Percentiles rank a stretch among this genome's conserved stretches.
Evolutionary conservation across 768 basidiomycete species (phyloP).

Genomic region (Neoboletus subvelutipes): DNA sequence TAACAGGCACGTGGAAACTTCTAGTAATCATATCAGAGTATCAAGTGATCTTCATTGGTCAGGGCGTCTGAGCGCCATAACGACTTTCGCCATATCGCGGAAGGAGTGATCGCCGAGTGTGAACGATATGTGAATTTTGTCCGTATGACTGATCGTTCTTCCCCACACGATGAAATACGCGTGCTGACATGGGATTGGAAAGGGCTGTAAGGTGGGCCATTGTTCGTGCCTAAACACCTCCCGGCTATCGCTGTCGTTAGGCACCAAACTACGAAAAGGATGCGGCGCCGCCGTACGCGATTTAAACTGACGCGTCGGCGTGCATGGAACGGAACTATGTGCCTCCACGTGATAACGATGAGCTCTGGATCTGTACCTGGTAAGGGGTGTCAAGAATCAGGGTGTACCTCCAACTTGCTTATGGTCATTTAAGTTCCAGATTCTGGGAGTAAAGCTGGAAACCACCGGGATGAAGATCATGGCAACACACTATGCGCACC

Average conservation of each 20-base stretch:
- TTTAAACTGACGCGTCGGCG: too few species aligned
- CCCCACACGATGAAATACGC: neutral
- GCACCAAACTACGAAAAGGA: neutral
- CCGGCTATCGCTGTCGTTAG: neutral
- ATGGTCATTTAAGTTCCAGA: too few species aligned
- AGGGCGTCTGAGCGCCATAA: neutral
- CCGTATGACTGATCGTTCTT: neutral
- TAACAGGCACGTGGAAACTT: neutral
- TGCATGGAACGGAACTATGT: too few species aligned
- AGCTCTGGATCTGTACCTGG: neutral
- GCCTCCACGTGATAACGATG: neutral
- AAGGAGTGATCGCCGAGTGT: neutral
- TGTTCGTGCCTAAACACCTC: neutral
- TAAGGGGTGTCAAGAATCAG: neutral
- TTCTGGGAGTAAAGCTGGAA: too few species aligned
- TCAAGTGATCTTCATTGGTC: neutral
- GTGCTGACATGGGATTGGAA: neutral
- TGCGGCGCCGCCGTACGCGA: neutral
- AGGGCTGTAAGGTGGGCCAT: too few species aligned
- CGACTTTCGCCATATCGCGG: neutral
- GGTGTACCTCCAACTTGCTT: too few species aligned
- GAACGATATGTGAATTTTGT: neutral
- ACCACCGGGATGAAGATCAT: too few species aligned
- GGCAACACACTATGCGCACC: too few species aligned
- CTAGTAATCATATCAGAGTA: neutral